A percentile compares a stretch with the other conserved stretches of the same genome.
Evolutionary conservation across 2,329 filamentous ascomycete genomes (phyloP).

Genomic region (Emmonsia crescens): DNA sequence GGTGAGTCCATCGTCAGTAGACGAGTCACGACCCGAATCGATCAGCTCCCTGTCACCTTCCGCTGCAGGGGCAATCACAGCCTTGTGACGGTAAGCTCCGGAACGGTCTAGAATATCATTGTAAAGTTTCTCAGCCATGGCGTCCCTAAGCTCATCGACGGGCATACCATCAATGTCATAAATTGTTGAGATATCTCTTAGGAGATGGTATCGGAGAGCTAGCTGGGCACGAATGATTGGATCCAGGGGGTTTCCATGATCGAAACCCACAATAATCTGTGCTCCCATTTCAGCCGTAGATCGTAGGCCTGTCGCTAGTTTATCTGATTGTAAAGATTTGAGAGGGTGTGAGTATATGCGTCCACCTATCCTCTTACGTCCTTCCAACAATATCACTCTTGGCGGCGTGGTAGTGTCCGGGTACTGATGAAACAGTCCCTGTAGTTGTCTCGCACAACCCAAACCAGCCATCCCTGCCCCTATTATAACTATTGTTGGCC

Average conservation of each 20-base stretch:
- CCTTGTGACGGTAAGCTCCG: conserved; percentile 78
- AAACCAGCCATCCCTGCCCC: conserved; percentile 92
- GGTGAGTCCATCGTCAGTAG: conserved; percentile 56
- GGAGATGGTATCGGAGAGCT: conserved; percentile 70
- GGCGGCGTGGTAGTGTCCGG: conserved; percentile 58
- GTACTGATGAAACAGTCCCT: conserved; percentile 75
- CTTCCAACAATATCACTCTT: conserved; percentile 72
- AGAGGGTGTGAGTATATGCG: conserved; percentile 79
- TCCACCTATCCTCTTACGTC: conserved; percentile 75
- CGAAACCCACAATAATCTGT: conserved; percentile 96
- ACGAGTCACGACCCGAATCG: conserved; percentile 68
- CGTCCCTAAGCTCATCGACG: conserved; percentile 68
- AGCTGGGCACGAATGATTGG: conserved; percentile 84
- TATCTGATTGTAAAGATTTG: conserved; percentile 46
- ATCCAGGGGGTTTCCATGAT: conserved; percentile 88
- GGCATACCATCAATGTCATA: conserved; percentile 59
- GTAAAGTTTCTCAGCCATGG: conserved; percentile 79
- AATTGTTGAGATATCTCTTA: conserved; percentile 71
- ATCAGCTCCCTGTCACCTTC: conserved; percentile 76
- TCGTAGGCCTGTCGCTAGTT: conserved; percentile 43
- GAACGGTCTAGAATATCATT: conserved; percentile 90
- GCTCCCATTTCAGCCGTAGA: conserved; percentile 94
- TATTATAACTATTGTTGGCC: conserved; percentile 72
- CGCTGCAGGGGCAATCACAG: conserved; percentile 57
- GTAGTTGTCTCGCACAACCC: conserved; percentile 81